These are phyloP conservation scores for Spizellomyces punctatus DNA, from an alignment of 192 early-diverging fungal genomes.

Conservation along the genomic window DNA sequence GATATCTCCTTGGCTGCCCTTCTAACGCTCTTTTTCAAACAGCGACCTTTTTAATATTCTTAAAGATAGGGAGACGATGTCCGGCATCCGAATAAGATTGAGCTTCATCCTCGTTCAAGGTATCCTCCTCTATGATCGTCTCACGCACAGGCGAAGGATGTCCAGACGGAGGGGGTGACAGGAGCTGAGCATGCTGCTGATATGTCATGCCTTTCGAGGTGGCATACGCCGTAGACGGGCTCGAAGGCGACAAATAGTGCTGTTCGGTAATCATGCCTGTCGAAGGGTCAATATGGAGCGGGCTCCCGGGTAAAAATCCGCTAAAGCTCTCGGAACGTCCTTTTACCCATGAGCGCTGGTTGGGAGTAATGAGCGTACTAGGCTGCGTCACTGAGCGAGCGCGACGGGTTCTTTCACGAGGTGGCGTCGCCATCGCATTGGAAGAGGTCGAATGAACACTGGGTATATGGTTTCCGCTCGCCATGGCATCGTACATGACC, in stretches of 20 bases:
- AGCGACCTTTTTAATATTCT: neutral
- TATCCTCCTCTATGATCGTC: conserved; percentile 25
- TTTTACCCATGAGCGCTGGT: conserved; percentile 14
- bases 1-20: no score
- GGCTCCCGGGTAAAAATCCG: conserved; percentile 28
- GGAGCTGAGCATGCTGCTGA: conserved; percentile 18
- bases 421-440: conserved; percentile 11
- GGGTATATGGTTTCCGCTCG: neutral
- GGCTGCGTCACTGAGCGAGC: conserved; percentile 35
- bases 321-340: conserved; percentile 23
- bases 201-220: neutral
- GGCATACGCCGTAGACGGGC: neutral
- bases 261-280: neutral
- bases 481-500: neutral
- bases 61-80: neutral
- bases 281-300: neutral
- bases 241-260: neutral
- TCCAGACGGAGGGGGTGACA: conserved; percentile 29
- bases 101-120: neutral
- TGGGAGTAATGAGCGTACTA: conserved; percentile 5
- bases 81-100: neutral
- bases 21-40: neutral
- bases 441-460: neutral
- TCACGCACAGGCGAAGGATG: conserved; percentile 31
- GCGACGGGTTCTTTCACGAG: conserved; percentile 28